A percentile compares a stretch with the other conserved stretches of the same genome.
phyloP scores from a whole-genome alignment of 1,284 basidiomycete genomes.

The Phylloboletellus chloephorus region DNA sequence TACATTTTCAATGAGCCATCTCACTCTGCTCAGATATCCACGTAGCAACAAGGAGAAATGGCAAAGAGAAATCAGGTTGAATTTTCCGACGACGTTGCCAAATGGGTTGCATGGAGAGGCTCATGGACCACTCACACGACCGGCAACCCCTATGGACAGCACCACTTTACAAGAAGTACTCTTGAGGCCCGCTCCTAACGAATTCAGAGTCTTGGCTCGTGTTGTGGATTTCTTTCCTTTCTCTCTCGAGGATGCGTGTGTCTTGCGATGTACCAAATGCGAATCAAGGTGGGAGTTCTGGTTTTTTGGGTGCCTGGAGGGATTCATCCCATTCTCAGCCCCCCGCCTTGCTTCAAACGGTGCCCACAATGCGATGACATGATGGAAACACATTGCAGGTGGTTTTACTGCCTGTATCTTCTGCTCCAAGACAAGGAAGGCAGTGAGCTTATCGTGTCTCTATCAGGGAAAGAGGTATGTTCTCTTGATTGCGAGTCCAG shows the following conservation, averaged over 20 bases:
- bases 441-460: constrained; percentile 38
- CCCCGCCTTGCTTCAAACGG: constrained; percentile 37
- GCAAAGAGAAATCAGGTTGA: constrained; percentile 21
- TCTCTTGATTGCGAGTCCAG: neutral
- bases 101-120: constrained; percentile 3
- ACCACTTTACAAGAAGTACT: constrained; percentile 39
- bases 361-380: constrained; percentile 51
- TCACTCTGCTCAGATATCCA: constrained; percentile 5
- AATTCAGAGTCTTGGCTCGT: constrained; percentile 45
- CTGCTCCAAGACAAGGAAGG: constrained; percentile 46
- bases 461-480: constrained; percentile 42
- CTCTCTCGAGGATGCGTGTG: constrained; percentile 42
- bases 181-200: constrained; percentile 31
- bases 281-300: constrained; percentile 38
- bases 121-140: neutral
- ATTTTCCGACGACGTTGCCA: neutral
- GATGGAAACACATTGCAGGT: constrained; percentile 43
- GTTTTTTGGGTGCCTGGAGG: neutral
- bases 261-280: constrained; percentile 50
- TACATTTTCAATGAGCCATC: neutral
- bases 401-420: constrained; percentile 46
- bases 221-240: constrained; percentile 54
- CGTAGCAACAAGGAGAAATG: constrained; percentile 30
- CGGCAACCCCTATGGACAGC: neutral
- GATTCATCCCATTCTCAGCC: constrained; percentile 30